Percentiles rank a stretch among this genome's conserved stretches.
Evolutionary conservation across 1,284 basidiomycete genomes (phyloP).

Genomic region (Leccinum variabile): DNA sequence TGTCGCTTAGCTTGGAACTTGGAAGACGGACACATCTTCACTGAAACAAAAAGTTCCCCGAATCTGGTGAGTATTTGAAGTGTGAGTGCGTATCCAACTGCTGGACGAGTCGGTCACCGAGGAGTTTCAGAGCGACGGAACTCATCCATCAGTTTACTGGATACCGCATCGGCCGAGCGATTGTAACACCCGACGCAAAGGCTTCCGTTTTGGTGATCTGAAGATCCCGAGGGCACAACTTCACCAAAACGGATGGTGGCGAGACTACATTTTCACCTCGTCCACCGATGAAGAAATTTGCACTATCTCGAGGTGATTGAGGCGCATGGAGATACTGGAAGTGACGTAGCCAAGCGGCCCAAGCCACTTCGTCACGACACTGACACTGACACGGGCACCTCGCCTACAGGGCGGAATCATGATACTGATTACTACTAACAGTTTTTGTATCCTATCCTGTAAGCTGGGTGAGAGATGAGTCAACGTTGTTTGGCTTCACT

Average conservation of each 20-base stretch:
- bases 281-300: not conserved
- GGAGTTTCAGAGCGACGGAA: not conserved
- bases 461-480: not conserved
- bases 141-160: not conserved
- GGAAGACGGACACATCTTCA: not conserved
- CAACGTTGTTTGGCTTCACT: not conserved
- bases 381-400: not conserved
- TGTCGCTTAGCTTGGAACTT: too few relatives aligned
- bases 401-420: not conserved
- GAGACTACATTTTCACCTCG: not conserved
- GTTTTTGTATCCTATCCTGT: not conserved
- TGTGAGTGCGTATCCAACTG: not conserved
- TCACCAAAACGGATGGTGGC: too few relatives aligned
- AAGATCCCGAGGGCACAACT: too few relatives aligned
- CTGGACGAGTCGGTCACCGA: not conserved
- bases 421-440: not conserved
- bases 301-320: not conserved
- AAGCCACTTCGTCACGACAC: not conserved
- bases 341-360: not conserved
- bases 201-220: too few relatives aligned
- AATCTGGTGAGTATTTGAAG: not conserved
- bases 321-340: not conserved
- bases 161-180: too few relatives aligned
- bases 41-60: not conserved
- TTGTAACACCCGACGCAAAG: too few relatives aligned